A percentile compares a stretch with the other conserved stretches of the same genome.
phyloP scores from a whole-genome alignment of 257 asterid species.

The Ajuga chamaepitys region DNA sequence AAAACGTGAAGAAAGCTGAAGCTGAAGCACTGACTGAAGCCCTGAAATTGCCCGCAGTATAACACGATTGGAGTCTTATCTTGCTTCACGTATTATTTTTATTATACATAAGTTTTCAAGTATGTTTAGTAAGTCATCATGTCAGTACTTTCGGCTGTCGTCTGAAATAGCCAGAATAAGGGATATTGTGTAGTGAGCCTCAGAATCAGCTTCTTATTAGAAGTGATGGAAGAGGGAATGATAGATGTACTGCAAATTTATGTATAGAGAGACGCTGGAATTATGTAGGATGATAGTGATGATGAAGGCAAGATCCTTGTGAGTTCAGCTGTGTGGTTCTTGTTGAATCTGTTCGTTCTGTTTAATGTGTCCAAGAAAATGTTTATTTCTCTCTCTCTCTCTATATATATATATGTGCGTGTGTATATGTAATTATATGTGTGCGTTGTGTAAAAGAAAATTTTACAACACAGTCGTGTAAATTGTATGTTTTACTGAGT shows the following conservation, averaged over 20 bases:
- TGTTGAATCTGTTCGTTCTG: background rate
- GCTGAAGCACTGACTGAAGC: conserved; percentile 35
- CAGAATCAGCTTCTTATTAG: background rate
- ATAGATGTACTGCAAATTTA: conserved; percentile 3
- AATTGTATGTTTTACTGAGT: no score
- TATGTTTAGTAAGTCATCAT: background rate
- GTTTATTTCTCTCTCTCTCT: no score
- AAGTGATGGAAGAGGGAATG: background rate
- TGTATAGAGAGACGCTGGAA: conserved; percentile 11
- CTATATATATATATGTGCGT: background rate
- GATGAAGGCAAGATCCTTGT: background rate
- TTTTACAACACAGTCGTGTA: no score
- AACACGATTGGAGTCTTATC: background rate
- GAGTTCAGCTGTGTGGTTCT: background rate
- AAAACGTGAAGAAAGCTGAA: conserved; percentile 44
- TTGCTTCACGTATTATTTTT: background rate
- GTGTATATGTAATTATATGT: background rate
- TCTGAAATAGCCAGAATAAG: background rate
- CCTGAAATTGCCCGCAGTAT: background rate
- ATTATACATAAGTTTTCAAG: background rate
- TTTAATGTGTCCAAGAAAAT: background rate
- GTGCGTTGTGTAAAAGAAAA: no score
- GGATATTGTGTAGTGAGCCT: background rate
- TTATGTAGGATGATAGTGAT: background rate
- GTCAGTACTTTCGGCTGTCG: background rate